A percentile compares a stretch with the other conserved stretches of the same genome.
phyloP scores from a whole-genome alignment of 495 filamentous ascomycete species.

The Recurvomyces mirabilis region DNA sequence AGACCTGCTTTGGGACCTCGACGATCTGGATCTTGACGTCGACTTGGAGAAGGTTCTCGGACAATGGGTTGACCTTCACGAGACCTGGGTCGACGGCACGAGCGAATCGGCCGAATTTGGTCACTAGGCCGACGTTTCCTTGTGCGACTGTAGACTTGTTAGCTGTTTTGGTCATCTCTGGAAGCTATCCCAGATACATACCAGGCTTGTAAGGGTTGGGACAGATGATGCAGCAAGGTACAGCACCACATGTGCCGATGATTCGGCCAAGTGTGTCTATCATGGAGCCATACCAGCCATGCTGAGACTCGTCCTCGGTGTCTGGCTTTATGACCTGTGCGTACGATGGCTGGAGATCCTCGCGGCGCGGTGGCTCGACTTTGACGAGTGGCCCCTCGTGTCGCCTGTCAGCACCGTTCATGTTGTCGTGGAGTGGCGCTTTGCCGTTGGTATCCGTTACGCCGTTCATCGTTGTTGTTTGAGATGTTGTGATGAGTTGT shows the following conservation, averaged over 20 bases:
- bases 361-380: slow-evolving; percentile 68
- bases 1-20: slow-evolving; percentile 90
- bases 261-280: slow-evolving; percentile 67
- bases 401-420: background rate
- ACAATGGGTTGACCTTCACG: slow-evolving; percentile 95
- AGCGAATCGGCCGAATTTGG: slow-evolving; percentile 92
- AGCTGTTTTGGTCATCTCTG: no score
- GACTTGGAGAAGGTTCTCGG: slow-evolving; percentile 77
- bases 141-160: no score
- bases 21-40: slow-evolving; percentile 99
- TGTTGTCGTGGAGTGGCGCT: slow-evolving; percentile 9
- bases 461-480: slow-evolving; percentile 9
- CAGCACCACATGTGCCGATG: slow-evolving; percentile 71
- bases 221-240: slow-evolving; percentile 85
- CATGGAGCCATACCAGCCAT: slow-evolving; percentile 87
- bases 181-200: no score
- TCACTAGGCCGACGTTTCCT: slow-evolving; percentile 64
- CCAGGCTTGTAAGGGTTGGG: slow-evolving; percentile 97
- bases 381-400: slow-evolving; percentile 43
- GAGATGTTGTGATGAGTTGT: background rate
- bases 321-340: slow-evolving; percentile 62
- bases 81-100: slow-evolving; percentile 94
- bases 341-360: slow-evolving; percentile 84
- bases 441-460: slow-evolving; percentile 14
- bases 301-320: slow-evolving; percentile 51